Percentiles rank a stretch among this genome's conserved stretches.
These are phyloP conservation scores for Beauveria australis DNA, from an alignment of 2,329 filamentous ascomycete genomes.

Conservation along the genomic window DNA sequence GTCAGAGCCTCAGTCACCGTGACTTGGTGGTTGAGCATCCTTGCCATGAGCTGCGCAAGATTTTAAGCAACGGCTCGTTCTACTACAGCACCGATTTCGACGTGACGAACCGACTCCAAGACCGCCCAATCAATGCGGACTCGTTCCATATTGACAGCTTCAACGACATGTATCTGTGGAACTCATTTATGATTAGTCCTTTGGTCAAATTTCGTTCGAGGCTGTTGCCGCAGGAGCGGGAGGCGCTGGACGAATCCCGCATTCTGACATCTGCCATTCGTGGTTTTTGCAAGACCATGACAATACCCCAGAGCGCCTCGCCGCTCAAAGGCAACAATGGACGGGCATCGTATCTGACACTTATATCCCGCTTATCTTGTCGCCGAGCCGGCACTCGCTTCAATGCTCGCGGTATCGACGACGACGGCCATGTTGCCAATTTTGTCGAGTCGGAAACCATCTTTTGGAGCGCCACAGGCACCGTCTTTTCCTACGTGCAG, in stretches of 20 bases:
- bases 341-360: constrained; percentile 72
- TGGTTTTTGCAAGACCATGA: constrained; percentile 82
- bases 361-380: constrained; percentile 89
- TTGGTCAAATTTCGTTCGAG: constrained; percentile 82
- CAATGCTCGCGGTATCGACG: constrained; percentile 94
- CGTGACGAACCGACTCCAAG: constrained; percentile 84
- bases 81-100: constrained; percentile 99
- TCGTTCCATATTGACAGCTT: constrained; percentile 88
- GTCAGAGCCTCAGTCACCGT: constrained; percentile 47
- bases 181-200: constrained; percentile 95
- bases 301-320: constrained; percentile 68
- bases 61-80: constrained; percentile 87
- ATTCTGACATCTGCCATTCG: constrained; percentile 91
- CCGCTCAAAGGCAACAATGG: constrained; percentile 63
- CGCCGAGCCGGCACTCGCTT: constrained; percentile 87
- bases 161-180: constrained; percentile 91
- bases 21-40: constrained; percentile 76
- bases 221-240: constrained; percentile 65
- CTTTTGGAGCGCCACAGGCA: constrained; percentile 70
- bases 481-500: constrained; percentile 90
- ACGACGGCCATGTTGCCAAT: constrained; percentile 95
- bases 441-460: constrained; percentile 97
- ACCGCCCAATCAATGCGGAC: constrained; percentile 67
- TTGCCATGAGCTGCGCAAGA: constrained; percentile 82
- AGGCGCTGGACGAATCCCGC: constrained; percentile 73